Conservation (phyloP, 495 filamentous ascomycete species). For the Parmelia sp. region DNA sequence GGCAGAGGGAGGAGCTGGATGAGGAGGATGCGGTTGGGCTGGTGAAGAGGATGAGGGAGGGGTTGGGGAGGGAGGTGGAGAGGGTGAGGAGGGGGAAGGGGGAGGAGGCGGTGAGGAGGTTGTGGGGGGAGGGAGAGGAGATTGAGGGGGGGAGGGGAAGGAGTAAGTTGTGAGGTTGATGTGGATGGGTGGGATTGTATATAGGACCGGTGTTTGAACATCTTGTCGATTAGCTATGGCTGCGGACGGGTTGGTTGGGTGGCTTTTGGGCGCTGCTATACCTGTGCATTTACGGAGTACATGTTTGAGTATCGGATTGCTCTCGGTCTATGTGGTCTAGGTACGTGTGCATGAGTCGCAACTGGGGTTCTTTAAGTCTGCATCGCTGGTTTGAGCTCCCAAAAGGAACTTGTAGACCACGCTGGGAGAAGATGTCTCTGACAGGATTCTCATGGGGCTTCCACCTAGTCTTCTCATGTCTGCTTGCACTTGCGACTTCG, state of each 20-base stretch:
- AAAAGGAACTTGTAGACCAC: neutral
- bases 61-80: slow-evolving; percentile 50
- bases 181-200: neutral
- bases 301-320: neutral
- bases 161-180: neutral
- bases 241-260: neutral
- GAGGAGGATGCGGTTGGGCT: slow-evolving; percentile 70
- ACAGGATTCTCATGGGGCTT: neutral
- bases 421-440: neutral
- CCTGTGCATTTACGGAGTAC: neutral
- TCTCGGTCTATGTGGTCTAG: neutral
- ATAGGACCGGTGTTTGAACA: neutral
- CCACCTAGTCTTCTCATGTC: neutral
- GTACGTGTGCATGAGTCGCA: neutral
- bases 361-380: neutral
- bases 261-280: neutral
- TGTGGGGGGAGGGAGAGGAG: slow-evolving; percentile 17
- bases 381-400: neutral
- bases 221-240: no score
- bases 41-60: slow-evolving; percentile 54
- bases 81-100: slow-evolving; percentile 41
- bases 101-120: slow-evolving; percentile 27
- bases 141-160: neutral
- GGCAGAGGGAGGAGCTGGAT: slow-evolving; percentile 74
- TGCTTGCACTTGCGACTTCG: neutral